Percentiles rank a stretch among this genome's conserved stretches.
phyloP scores from a whole-genome alignment of 2,329 filamentous ascomycete genomes.

The Rhynchosporium graminicola region DNA sequence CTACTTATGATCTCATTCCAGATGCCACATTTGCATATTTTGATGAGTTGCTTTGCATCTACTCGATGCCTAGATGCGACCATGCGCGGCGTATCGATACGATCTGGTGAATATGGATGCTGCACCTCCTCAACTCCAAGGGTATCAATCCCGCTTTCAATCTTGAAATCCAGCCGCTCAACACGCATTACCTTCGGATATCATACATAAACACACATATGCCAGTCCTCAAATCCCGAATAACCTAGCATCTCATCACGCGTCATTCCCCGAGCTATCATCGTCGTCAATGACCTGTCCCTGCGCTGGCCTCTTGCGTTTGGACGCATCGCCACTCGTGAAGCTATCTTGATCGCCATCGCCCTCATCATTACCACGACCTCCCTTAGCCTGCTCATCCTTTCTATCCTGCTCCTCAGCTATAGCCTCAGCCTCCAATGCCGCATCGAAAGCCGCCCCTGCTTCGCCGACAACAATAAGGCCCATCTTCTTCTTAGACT shows the following conservation, averaged over 20 bases:
- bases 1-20: no score
- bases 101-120: no score
- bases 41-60: no score
- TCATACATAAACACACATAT: not conserved
- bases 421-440: slow-evolving; percentile 3
- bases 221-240: not conserved
- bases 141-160: not conserved
- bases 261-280: slow-evolving; percentile 3
- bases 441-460: slow-evolving; percentile 9
- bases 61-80: not conserved
- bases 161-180: not conserved
- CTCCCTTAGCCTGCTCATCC: not conserved
- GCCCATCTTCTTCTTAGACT: slow-evolving; percentile 16
- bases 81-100: not conserved
- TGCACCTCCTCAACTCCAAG: no score
- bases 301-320: not conserved
- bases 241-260: not conserved
- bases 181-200: not conserved
- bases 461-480: not conserved
- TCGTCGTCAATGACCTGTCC: slow-evolving; percentile 14
- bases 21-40: no score
- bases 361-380: not conserved
- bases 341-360: not conserved
- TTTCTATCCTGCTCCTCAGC: not conserved
- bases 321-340: not conserved